These are phyloP conservation scores for Endocalyx cinctus DNA, from an alignment of 2,329 filamentous ascomycete species.

Conservation along the genomic window DNA sequence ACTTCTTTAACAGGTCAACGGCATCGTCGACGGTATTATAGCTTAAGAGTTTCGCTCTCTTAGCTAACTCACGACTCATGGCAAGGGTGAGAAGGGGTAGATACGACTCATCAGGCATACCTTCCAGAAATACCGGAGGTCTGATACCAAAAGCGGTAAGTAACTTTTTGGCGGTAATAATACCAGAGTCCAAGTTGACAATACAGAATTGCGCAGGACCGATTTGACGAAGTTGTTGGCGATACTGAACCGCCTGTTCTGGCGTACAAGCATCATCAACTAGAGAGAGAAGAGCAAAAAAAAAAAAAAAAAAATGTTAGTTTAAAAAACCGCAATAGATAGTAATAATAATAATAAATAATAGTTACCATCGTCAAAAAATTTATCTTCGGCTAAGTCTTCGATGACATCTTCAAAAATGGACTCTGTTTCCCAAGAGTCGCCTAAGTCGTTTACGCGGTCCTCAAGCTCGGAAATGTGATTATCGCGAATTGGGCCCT, in stretches of 20 bases:
- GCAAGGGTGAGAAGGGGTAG: slow-evolving; percentile 71
- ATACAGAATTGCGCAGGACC: slow-evolving; percentile 76
- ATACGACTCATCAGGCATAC: slow-evolving; percentile 67
- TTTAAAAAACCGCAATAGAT: too few relatives aligned
- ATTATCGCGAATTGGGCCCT: slow-evolving; percentile 5
- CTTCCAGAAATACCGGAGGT: slow-evolving; percentile 69
- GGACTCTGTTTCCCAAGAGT: slow-evolving; percentile 61
- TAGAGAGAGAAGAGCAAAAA: too few relatives aligned
- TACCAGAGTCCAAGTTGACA: slow-evolving; percentile 63
- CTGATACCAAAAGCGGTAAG: slow-evolving; percentile 80
- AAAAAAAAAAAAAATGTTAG: too few relatives aligned
- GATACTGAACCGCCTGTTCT: slow-evolving; percentile 64
- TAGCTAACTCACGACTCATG: slow-evolving; percentile 74
- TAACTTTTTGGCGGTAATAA: slow-evolving; percentile 74
- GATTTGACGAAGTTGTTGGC: slow-evolving; percentile 66
- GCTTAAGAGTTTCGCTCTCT: slow-evolving; percentile 70
- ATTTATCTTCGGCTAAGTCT: slow-evolving; percentile 49
- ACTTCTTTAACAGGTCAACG: slow-evolving; percentile 66
- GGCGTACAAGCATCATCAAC: slow-evolving; percentile 34
- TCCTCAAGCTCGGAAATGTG: slow-evolving; percentile 42
- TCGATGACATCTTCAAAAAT: slow-evolving; percentile 60
- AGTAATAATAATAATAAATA: slow-evolving; percentile 6
- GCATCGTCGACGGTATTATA: slow-evolving; percentile 90
- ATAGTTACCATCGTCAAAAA: slow-evolving; percentile 39
- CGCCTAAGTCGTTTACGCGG: slow-evolving; percentile 45